These are phyloP conservation scores for Aspergillus pseudonomiae DNA, from an alignment of 2,329 filamentous ascomycete genomes.

Conservation along the genomic window DNA sequence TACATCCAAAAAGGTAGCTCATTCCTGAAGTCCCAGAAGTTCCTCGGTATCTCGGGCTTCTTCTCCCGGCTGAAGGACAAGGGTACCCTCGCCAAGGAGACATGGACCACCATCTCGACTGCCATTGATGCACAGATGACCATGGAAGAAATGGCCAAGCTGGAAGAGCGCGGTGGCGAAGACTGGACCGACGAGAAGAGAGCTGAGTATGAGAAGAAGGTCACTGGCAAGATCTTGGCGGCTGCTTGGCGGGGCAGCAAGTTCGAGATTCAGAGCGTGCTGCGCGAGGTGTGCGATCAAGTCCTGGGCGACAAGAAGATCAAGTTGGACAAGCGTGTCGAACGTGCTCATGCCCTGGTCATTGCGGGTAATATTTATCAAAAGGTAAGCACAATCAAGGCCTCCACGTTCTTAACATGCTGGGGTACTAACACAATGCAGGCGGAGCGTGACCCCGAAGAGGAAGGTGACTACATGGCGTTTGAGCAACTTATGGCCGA, in stretches of 20 bases:
- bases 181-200: constrained; percentile 99
- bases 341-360: constrained; percentile 86
- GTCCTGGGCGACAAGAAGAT: constrained; percentile 81
- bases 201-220: constrained; percentile 89
- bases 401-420: neutral
- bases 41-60: constrained; percentile 93
- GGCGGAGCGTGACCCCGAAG: constrained; percentile 87
- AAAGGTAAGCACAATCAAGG: constrained; percentile 62
- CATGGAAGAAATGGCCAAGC: constrained; percentile 97
- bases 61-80: constrained; percentile 94
- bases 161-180: constrained; percentile 91
- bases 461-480: constrained; percentile 98
- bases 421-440: constrained; percentile 42
- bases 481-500: constrained; percentile 98
- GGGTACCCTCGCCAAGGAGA: constrained; percentile 94
- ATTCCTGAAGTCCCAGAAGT: constrained; percentile 93
- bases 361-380: constrained; percentile 87
- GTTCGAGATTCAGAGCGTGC: constrained; percentile 95
- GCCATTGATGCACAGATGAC: constrained; percentile 97
- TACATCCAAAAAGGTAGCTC: constrained; percentile 86
- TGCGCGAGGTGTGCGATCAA: constrained; percentile 90
- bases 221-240: constrained; percentile 96
- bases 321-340: constrained; percentile 78
- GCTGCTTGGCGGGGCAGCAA: constrained; percentile 96
- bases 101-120: constrained; percentile 95